Percentiles rank a stretch among this genome's conserved stretches.
phyloP scores from a whole-genome alignment of 1,139 yeast genomes.

The Yamadazyma diospyri region DNA sequence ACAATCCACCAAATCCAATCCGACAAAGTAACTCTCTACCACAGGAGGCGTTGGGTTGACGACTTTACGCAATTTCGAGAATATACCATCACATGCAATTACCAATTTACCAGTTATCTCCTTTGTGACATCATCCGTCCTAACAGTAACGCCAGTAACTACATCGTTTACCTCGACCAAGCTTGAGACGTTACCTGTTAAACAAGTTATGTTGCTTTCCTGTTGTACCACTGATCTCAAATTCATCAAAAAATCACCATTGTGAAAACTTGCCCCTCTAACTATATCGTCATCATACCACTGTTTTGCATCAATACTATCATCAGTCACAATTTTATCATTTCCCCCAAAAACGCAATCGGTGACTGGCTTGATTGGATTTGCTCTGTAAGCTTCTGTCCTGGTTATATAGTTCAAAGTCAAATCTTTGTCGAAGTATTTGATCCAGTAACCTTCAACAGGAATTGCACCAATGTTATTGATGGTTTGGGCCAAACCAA shows the following conservation, averaged over 20 bases:
- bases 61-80: conserved; percentile 84
- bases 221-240: conserved; percentile 65
- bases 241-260: conserved; percentile 81
- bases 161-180: conserved; percentile 50
- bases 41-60: conserved; percentile 55
- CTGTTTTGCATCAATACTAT: conserved; percentile 42
- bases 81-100: conserved; percentile 89
- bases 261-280: conserved; percentile 85
- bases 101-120: conserved; percentile 60
- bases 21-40: conserved; percentile 83
- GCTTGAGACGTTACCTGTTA: conserved; percentile 78
- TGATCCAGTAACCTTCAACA: conserved; percentile 77
- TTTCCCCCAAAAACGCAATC: conserved; percentile 54
- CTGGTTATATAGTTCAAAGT: conserved; percentile 71
- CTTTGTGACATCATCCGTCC: conserved; percentile 13
- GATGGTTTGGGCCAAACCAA: conserved; percentile 79
- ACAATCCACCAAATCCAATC: conserved; percentile 71
- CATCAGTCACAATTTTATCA: conserved; percentile 50
- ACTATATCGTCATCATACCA: conserved; percentile 65
- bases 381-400: conserved; percentile 37
- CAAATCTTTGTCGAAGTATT: conserved; percentile 56
- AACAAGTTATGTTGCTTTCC: conserved; percentile 68
- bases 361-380: conserved; percentile 48
- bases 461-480: conserved; percentile 79
- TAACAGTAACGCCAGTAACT: conserved; percentile 67